These are phyloP conservation scores for Prunus padus DNA, from an alignment of 306 rosid species.

Conservation along the genomic window DNA sequence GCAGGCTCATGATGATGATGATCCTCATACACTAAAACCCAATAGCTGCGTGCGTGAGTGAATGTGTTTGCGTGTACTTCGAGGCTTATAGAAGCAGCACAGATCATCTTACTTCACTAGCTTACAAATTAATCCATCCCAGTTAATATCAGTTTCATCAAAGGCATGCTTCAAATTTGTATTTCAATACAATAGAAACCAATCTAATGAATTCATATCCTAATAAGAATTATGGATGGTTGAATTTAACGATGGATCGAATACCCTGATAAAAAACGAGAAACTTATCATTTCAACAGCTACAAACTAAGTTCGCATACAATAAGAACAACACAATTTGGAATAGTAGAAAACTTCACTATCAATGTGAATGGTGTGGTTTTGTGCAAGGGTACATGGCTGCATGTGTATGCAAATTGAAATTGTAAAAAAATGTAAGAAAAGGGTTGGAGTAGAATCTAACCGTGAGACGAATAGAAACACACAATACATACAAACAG, in stretches of 20 bases:
- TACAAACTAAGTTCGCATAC: neutral
- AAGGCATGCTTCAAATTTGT: too few species aligned
- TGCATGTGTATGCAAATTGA: neutral
- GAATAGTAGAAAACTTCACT: neutral
- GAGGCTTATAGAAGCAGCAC: slow-evolving; percentile 35
- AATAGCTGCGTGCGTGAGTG: slow-evolving; percentile 36
- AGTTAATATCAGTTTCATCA: neutral
- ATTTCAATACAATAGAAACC: too few species aligned
- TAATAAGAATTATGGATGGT: too few species aligned
- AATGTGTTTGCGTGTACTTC: slow-evolving; percentile 37
- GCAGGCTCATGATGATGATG: slow-evolving; percentile 31
- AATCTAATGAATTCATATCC: neutral
- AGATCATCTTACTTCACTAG: neutral
- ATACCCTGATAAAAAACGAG: too few species aligned
- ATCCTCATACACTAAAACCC: slow-evolving; percentile 26
- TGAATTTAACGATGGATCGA: too few species aligned
- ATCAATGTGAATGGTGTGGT: neutral
- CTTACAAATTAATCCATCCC: slow-evolving; percentile 3
- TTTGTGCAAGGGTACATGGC: neutral
- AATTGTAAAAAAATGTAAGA: neutral
- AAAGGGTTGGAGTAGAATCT: slow-evolving; percentile 48
- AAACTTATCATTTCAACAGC: neutral
- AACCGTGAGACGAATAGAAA: slow-evolving; percentile 40
- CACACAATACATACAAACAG: slow-evolving; percentile 44
- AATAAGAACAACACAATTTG: neutral